Base-by-base conservation (phyloP, 129 eudicot genomes). In the Calendula officinalis region DNA sequence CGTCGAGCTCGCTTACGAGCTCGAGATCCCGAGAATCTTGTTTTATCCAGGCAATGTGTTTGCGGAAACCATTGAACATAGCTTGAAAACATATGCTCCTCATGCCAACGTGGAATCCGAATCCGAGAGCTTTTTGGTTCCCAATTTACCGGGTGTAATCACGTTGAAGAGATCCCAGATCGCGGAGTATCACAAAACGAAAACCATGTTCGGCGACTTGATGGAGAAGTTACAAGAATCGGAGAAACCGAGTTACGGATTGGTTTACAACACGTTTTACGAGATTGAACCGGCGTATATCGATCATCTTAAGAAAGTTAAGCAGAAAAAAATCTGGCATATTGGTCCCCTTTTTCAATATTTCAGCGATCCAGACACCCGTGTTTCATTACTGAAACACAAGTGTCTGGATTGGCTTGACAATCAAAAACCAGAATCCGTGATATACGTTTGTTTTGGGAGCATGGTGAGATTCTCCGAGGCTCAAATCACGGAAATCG, bases 251-350 rank as follows among this genome's bases (percentile, higher is more conserved):
- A 80, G 87, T 60, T 77, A 70, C 10, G 89, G 86, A 3, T 12
- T 75, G 5, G 71, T 86, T n/a, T 60, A 73, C 9, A 49, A 82
- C 40, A 77, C 78, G 1, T 70, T 86, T 42, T 69, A 70, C 8
- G 89, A 77, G 57, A 69, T 86, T 2, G 94, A 86, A 62, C 79
- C 86, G 3, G 73, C 17, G 9, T 77, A 82, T 36, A 83, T 30
- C 0, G 77, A 75, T 7, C 74, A 82, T 34, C 62, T 72, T 1
- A 48, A 64, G 50, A 64, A 60, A 16, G 17, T 66, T 30, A 51
- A 44, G n/a, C 45, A 66, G 2, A n/a, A 12, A 0, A 76, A 77
- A 38, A 22, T 66, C 0, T 85, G 85, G 83, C 78, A 47, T 13
- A 60, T 80, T 0, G 81, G 86, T 46, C 83, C 85, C 7, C 63